These are phyloP conservation scores for Trichoderma cornu-damae DNA, from an alignment of 2,329 filamentous ascomycete species.

Conservation along the genomic window DNA sequence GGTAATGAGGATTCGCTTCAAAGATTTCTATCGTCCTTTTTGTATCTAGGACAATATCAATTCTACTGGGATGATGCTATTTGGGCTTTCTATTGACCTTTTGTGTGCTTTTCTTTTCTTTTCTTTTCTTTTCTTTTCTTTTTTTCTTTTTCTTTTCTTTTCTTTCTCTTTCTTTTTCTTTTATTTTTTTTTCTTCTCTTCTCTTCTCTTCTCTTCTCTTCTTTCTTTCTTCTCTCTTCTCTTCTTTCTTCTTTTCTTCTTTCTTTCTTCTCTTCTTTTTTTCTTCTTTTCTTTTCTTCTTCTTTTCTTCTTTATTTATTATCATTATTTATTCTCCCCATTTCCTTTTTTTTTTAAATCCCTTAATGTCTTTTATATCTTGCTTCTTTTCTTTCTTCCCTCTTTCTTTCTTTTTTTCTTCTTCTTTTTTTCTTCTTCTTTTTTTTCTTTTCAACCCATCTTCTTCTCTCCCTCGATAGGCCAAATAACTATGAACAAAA, in stretches of 20 bases:
- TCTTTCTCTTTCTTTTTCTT: background rate
- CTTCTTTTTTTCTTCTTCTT: background rate
- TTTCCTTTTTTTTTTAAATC: background rate
- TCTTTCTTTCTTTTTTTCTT: background rate
- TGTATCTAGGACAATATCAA: conserved; percentile 15
- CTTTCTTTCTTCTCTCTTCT: background rate
- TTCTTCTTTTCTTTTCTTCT: background rate
- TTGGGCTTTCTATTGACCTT: background rate
- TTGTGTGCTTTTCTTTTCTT: background rate
- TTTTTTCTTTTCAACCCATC: background rate
- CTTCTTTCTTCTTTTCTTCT: background rate
- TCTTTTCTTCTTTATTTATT: too few species aligned
- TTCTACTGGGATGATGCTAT: background rate
- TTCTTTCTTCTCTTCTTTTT: background rate
- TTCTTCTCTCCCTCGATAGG: background rate
- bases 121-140: background rate
- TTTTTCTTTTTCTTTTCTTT: background rate
- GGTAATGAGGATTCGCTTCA: conserved; percentile 16
- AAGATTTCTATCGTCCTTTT: conserved; percentile 11
- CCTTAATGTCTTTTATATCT: too few species aligned
- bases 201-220: background rate
- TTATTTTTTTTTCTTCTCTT: background rate
- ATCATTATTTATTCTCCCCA: background rate
- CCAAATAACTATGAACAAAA: too few species aligned
- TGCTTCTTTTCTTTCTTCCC: background rate